These are phyloP conservation scores for Rhytidiadelphus loreus DNA, from an alignment of 225 moss, liverwort and hornwort genomes.

Conservation along the genomic window DNA sequence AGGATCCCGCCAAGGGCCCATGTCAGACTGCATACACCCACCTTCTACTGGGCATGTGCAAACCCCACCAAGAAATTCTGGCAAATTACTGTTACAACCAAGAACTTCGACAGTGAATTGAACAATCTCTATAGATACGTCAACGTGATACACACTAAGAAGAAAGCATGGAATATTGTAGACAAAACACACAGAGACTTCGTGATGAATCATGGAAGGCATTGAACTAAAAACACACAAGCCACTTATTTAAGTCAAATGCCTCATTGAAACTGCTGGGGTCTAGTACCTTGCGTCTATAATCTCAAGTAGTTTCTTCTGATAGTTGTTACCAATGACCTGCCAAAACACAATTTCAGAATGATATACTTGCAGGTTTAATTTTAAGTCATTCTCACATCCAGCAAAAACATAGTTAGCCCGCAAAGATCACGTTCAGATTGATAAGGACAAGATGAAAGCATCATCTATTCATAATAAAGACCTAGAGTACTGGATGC, in stretches of 20 bases:
- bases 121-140: background rate
- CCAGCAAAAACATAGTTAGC: background rate
- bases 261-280: background rate
- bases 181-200: background rate
- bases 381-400: background rate
- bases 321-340: slow-evolving; percentile 54
- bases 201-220: background rate
- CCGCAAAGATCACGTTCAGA: background rate
- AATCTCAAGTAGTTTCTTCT: slow-evolving; percentile 48
- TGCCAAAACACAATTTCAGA: background rate
- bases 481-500: background rate
- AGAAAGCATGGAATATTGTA: background rate
- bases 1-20: slow-evolving; percentile 53
- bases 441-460: background rate
- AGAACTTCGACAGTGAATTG: background rate
- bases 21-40: slow-evolving; percentile 53
- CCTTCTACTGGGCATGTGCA: slow-evolving; percentile 49
- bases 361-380: background rate
- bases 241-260: background rate
- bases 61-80: slow-evolving; percentile 53
- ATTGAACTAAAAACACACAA: background rate
- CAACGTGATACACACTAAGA: background rate
- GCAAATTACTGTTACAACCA: slow-evolving; percentile 51
- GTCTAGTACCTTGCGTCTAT: slow-evolving; percentile 43
- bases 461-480: background rate